Conservation (phyloP, 345 rosid species). For the Rubroshorea leprosula region DNA sequence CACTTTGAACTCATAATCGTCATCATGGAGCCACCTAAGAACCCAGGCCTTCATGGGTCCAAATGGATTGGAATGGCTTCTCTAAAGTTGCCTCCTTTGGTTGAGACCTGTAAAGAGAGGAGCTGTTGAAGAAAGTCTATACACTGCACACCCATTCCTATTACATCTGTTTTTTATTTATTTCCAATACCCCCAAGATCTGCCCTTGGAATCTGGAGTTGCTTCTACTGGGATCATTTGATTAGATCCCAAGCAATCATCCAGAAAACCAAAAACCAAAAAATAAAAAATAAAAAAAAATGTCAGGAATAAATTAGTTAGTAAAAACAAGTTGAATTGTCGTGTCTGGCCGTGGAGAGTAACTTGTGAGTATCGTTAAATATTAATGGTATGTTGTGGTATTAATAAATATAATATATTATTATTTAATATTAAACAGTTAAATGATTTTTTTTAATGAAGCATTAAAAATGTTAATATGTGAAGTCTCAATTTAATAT, state of each 20-base stretch:
- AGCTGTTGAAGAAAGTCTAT: constrained; percentile 19
- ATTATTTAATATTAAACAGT: no score
- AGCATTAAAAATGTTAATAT: no score
- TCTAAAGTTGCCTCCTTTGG: constrained; percentile 17
- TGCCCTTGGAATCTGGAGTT: constrained; percentile 34
- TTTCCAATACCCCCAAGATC: constrained; percentile 18
- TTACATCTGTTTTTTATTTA: not conserved
- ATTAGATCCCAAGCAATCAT: not conserved
- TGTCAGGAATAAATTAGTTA: not conserved
- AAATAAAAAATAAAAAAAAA: not conserved
- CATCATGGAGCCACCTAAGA: constrained; percentile 32
- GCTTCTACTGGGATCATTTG: constrained; percentile 1
- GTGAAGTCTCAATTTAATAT: no score
- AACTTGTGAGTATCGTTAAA: no score
- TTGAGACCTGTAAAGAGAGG: constrained; percentile 43
- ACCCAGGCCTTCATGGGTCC: constrained; percentile 33
- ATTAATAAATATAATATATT: no score
- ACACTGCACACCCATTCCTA: constrained; percentile 18
- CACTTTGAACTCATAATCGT: constrained; percentile 16
- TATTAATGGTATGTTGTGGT: no score
- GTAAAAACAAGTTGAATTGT: no score
- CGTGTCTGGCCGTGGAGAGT: no score
- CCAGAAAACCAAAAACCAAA: not conserved
- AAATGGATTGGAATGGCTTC: not conserved
- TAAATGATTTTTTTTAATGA: no score